Base-by-base conservation (phyloP, 257 asterid species). In the Solanum arcanum region DNA sequence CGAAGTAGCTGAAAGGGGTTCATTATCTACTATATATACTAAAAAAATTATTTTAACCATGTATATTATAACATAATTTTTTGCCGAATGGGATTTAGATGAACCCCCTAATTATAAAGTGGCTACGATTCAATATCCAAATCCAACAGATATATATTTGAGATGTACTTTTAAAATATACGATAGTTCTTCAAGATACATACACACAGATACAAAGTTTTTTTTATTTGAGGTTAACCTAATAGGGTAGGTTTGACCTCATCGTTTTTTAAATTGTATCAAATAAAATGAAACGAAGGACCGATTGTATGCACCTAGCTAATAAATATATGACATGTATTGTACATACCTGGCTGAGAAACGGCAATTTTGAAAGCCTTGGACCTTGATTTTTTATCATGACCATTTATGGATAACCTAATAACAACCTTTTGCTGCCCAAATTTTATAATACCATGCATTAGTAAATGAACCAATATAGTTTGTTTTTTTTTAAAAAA, bases 341-440 rank as follows among this genome's bases (percentile, higher is more conserved):
- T 11, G 5, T 69, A 72, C 44, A 33, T 69, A 69, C 87, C 83
- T 44, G 37, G 80, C 52, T 60, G 83, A 35, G 82, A 44, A 16
- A 85, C 83, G n/a, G 87, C 87, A 29, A 85, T 85, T 21, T 68
- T 85, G 70, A 68, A 70, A 3, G 87, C 87, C 69, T 85, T 85
- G 83, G 82, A 41, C 42, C 87, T 33, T 2, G 70, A 49, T 56
- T 46, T 85, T 37, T 69, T 16, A 18, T 69, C 83, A 15, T 46
- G 35, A 16, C 62, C 47, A 29, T 31, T 23, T 18, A 70, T 21
- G 23, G 35, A 80, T 80, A 80, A 3, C 29, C 68, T 0, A 41
- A 85, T 70, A 49, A 85, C 68, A 23, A 85, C 52, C 82, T 85
- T 85, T 85, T 44, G 81, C 87, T 29, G 87, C n/a, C 68, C 59